phyloP scores from a whole-genome alignment of 495 filamentous ascomycete genomes.

The Rostrohypoxylon terebratum region DNA sequence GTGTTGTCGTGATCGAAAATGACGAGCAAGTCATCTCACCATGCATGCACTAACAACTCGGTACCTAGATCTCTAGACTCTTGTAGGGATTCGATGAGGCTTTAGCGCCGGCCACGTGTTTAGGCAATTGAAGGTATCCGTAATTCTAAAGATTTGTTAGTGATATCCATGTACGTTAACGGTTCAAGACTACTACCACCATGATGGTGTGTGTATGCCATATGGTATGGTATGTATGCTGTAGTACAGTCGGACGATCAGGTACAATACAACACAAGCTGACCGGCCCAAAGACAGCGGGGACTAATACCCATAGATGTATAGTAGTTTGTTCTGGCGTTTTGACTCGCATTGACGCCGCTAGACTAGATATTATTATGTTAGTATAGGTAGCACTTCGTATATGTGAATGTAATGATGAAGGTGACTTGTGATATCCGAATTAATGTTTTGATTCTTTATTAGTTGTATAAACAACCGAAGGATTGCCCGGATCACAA shows the following conservation, averaged over 20 bases:
- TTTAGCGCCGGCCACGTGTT: conserved; percentile 41
- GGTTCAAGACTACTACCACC: background rate
- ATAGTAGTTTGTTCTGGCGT: conserved; percentile 34
- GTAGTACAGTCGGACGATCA: background rate
- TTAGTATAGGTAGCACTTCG: too few species aligned
- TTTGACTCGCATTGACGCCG: conserved; percentile 38
- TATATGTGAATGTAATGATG: conserved; percentile 15
- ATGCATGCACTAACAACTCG: conserved; percentile 30
- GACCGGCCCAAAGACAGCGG: conserved; percentile 22
- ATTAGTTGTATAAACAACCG: conserved; percentile 49
- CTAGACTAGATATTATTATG: conserved; percentile 25
- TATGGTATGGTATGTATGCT: background rate
- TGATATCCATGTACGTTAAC: conserved; percentile 24
- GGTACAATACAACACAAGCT: too few species aligned
- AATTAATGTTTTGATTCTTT: conserved; percentile 43
- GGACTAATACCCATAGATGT: too few species aligned
- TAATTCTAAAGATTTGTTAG: conserved; percentile 10
- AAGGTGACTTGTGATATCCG: conserved; percentile 44
- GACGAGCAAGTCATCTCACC: conserved; percentile 40
- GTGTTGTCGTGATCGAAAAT: conserved; percentile 35
- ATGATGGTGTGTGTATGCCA: background rate
- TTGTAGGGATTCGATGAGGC: conserved; percentile 24
- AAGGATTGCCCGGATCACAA: conserved; percentile 48
- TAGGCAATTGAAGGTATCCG: conserved; percentile 41
- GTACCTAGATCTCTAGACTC: conserved; percentile 38